Base-by-base conservation (phyloP, 331 rosid species). In the Dryas integrifolia region DNA sequence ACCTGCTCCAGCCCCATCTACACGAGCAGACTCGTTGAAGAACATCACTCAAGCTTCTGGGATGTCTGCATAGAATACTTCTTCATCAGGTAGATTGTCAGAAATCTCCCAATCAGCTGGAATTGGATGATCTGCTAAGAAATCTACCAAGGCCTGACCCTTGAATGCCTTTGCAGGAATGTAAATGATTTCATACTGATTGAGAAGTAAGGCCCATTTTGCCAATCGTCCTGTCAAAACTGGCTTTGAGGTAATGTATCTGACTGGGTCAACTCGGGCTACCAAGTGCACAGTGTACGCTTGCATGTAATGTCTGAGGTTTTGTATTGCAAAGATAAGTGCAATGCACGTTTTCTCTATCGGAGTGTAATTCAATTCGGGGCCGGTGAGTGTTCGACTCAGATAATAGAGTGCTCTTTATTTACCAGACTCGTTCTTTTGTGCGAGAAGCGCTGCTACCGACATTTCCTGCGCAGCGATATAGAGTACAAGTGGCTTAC, bases 301-400 rank as follows among this genome's bases (percentile, higher is more conserved):
- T 69, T 69, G 61, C 73, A 69, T 69, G 61, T 52, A 69, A 4
- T 51, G 47, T 3, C 61, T 15, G 0, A 69, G n/a, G 4, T 69
- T 69, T 3, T 69, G 0, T 4, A 69, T 52, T 38, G 15, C 47
- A 1, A 69, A 69, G 39, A 69, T 15, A 5, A 69, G 73, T n/a
- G 73, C 6, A n/a, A 69, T 62, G 12, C 73, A 69, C 14, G 8
- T 69, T 6, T 51, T 69, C 1, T 69, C 49, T n/a, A 69, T 69
- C 7, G 51, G 62, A 2, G 38, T 8, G 14, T 69, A 69, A 6
- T 52, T 51, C 1, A 69, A 21, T 9, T 69, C 12, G 9, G 48
- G 24, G 2, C 72, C 45, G 24, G 8, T 67, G 7, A 67, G 43
- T 8, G 16, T 67, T 47, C 26, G 8, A 24, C 72, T 67, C 1